Evolutionary conservation across 371 early-diverging fungal genomes (phyloP).

Genomic region (Mucor plumbeus): DNA sequence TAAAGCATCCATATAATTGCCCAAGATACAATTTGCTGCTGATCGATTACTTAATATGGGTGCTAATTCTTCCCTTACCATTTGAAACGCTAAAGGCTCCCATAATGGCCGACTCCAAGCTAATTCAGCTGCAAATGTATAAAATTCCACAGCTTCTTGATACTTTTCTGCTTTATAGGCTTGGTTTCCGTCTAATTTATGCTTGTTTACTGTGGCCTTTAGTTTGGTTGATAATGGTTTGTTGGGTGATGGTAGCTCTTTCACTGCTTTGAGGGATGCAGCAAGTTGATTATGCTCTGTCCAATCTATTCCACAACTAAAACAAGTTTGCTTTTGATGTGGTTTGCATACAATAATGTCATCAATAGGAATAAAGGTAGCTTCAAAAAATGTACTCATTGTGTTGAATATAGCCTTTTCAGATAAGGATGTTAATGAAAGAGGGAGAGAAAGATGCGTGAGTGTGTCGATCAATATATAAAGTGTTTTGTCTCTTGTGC

Average conservation of each 20-base stretch:
- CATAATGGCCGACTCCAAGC: slow-evolving; percentile 74
- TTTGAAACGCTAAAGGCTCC: slow-evolving; percentile 66
- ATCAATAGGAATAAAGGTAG: background rate
- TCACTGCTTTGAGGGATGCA: slow-evolving; percentile 45
- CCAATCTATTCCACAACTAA: slow-evolving; percentile 51
- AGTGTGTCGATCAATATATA: background rate
- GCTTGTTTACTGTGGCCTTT: slow-evolving; percentile 59
- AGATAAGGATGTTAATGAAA: background rate
- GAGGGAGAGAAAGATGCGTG: background rate
- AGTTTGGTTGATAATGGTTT: slow-evolving; percentile 55
- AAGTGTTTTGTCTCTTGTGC: background rate
- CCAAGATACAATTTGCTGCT: slow-evolving; percentile 65
- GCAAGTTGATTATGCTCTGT: slow-evolving; percentile 55
- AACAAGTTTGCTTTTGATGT: slow-evolving; percentile 54
- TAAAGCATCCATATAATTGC: slow-evolving; percentile 69
- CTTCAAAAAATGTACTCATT: background rate
- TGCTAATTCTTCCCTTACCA: slow-evolving; percentile 68
- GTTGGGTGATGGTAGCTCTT: slow-evolving; percentile 69
- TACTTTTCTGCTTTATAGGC: slow-evolving; percentile 66
- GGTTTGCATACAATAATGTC: slow-evolving; percentile 48
- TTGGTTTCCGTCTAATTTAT: slow-evolving; percentile 74
- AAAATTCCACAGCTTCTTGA: slow-evolving; percentile 67
- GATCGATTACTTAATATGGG: slow-evolving; percentile 74
- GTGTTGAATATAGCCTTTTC: background rate
- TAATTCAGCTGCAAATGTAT: slow-evolving; percentile 68